phyloP scores from a whole-genome alignment of 495 filamentous ascomycete genomes.

The Durotheca rogersii region DNA sequence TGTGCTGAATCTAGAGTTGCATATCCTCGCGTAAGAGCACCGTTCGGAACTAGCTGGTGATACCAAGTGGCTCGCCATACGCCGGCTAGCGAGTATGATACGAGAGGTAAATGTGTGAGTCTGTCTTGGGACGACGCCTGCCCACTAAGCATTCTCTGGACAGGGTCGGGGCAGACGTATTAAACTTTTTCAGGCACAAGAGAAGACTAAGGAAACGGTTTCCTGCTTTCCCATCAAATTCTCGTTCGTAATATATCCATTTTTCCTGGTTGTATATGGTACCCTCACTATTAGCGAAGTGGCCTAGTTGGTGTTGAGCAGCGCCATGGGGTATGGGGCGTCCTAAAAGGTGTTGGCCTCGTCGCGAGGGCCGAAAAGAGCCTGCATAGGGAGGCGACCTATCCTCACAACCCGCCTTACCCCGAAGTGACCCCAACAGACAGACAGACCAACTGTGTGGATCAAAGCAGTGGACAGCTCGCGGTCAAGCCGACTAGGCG shows the following conservation, averaged over 20 bases:
- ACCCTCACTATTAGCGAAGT: constrained; percentile 6
- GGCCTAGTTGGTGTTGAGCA: constrained; percentile 9
- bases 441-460: neutral
- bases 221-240: constrained; percentile 16
- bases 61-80: constrained; percentile 29
- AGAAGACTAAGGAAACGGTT: constrained; percentile 10
- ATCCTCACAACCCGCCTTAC: neutral
- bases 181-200: constrained; percentile 27
- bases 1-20: constrained; percentile 28
- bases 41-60: constrained; percentile 4
- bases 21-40: constrained; percentile 13
- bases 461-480: constrained; percentile 7
- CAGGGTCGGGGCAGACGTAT: constrained; percentile 23
- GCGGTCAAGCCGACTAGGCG: constrained; percentile 1
- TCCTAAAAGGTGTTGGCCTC: constrained; percentile 14
- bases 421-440: constrained; percentile 1
- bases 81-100: constrained; percentile 24
- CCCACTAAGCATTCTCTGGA: constrained; percentile 14
- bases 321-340: constrained; percentile 20
- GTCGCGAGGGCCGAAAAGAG: constrained; percentile 4
- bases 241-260: constrained; percentile 11
- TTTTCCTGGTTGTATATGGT: constrained; percentile 18
- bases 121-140: constrained; percentile 13
- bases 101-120: constrained; percentile 11
- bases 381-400: neutral